Conservation (phyloP, 805 yeast genomes). For the Candida ipomoeae region DNA sequence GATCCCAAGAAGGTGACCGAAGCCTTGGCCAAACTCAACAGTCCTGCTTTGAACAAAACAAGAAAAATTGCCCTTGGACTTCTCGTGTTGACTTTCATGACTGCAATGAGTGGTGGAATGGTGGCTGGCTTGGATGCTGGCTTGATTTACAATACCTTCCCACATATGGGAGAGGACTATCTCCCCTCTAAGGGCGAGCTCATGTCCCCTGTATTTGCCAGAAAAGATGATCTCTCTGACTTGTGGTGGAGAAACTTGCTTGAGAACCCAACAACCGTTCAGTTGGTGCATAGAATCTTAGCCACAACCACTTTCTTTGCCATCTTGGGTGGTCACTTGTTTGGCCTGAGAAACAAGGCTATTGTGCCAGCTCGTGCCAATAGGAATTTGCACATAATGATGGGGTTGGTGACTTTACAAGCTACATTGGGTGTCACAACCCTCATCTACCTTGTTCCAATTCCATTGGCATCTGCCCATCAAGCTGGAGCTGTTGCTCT, state of each 20-base stretch:
- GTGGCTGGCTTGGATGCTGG: conserved; percentile 99
- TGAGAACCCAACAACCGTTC: conserved; percentile 96
- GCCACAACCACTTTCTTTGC: conserved; percentile 79
- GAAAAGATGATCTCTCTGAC: conserved; percentile 65
- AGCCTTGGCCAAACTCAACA: conserved; percentile 54
- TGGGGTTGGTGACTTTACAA: conserved; percentile 84
- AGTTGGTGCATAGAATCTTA: conserved; percentile 79
- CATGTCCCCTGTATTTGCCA: conserved; percentile 67
- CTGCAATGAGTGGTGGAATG: conserved; percentile 97
- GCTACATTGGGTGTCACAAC: conserved; percentile 85
- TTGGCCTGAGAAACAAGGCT: conserved; percentile 52
- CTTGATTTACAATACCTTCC: conserved; percentile 90
- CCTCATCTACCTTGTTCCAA: conserved; percentile 82
- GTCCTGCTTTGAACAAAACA: conserved; percentile 54
- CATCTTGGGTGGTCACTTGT: conserved; percentile 66
- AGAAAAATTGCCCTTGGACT: conserved; percentile 55
- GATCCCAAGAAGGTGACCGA: conserved; percentile 56
- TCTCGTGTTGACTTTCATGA: conserved; percentile 67
- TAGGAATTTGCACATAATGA: conserved; percentile 55
- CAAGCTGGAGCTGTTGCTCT: conserved; percentile 95
- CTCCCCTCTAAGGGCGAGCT: conserved; percentile 76
- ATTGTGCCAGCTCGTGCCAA: conserved; percentile 53
- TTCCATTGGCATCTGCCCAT: conserved; percentile 89
- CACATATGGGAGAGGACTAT: conserved; percentile 88
- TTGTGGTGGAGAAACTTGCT: conserved; percentile 86